phyloP scores from a whole-genome alignment of 768 basidiomycete genomes.

The Hydnum rufescens region DNA sequence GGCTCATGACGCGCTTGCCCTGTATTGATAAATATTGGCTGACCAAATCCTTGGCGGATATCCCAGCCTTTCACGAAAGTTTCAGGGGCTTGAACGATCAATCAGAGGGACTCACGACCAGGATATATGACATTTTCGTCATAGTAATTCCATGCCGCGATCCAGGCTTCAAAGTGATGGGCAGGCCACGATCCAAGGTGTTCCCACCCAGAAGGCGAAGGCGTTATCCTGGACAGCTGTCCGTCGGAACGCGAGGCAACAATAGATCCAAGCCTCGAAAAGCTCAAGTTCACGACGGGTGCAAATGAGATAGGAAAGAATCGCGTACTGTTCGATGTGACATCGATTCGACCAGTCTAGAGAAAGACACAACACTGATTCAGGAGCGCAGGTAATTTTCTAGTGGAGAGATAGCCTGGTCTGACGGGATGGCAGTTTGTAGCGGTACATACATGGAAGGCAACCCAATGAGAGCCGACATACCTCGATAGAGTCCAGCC shows the following conservation, averaged over 20 bases:
- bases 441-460: neutral
- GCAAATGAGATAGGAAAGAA: too few relatives aligned
- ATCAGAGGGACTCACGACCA: conserved; percentile 26
- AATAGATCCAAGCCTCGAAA: conserved; percentile 18
- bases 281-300: neutral
- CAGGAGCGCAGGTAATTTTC: conserved; percentile 20
- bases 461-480: conserved; percentile 12
- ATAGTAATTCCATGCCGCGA: conserved; percentile 82
- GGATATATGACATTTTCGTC: conserved; percentile 62
- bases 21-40: conserved; percentile 53
- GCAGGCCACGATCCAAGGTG: conserved; percentile 46
- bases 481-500: conserved; percentile 33
- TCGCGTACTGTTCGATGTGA: conserved; percentile 4
- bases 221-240: conserved; percentile 32
- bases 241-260: conserved; percentile 75
- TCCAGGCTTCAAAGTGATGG: conserved; percentile 91
- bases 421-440: neutral
- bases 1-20: conserved; percentile 22
- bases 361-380: conserved; percentile 62
- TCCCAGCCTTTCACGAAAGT: conserved; percentile 99
- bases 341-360: conserved; percentile 81
- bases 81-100: too few relatives aligned
- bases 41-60: conserved; percentile 36
- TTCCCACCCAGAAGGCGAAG: neutral
- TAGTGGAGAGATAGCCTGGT: conserved; percentile 14